Base-by-base conservation (phyloP, 768 basidiomycete genomes). In the Hericium rajendrae region DNA sequence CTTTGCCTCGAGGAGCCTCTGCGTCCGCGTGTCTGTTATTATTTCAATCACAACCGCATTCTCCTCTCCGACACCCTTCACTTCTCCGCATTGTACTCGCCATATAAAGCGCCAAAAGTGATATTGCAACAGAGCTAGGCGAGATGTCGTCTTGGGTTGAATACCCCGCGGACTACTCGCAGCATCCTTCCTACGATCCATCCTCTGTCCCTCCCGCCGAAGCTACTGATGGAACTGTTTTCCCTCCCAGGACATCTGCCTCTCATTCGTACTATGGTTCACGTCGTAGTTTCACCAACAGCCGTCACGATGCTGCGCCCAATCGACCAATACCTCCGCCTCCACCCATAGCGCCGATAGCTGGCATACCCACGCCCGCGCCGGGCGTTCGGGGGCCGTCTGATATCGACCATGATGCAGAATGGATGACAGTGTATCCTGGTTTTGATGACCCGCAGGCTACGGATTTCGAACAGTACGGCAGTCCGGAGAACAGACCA, bases 351-450 rank as follows among this genome's bases (percentile, higher is more conserved):
- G 61, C 54, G 38, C 48, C 56, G 4, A 57, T 55, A 18, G 53
- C 57, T 2, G 51, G 51, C 16, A 18, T 56, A 38, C 59, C 57
- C 37, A 38, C 60, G 22, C 48, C 57, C 15, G 10, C 38, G 2
- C 41, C 53, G 48, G 39, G 6, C 6, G 41, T 38, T 4, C 57
- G 6, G 2, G 48, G 38, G n/a, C 55, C 56, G 46, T 3, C 22
- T 1, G 62, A 62, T 13, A 10, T 20, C 20, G 62, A 62, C 38
- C 20, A 26, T 26, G 15, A 15, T 51, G 49, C 54, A 18, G 57
- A 57, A 37, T 59, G 57, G 9, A 61, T 61, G 51, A 56, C 58
- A 15, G 53, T 63, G 12, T 60, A 61, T 3, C 53, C 62, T 22
- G 32, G 8, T 13, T 24, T 16, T 15, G 57, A 58, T 3, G 2